Percentiles rank a stretch among this genome's conserved stretches.
These are phyloP conservation scores for Metschnikowia shivogae DNA, from an alignment of 805 yeast genomes.

Conservation along the genomic window DNA sequence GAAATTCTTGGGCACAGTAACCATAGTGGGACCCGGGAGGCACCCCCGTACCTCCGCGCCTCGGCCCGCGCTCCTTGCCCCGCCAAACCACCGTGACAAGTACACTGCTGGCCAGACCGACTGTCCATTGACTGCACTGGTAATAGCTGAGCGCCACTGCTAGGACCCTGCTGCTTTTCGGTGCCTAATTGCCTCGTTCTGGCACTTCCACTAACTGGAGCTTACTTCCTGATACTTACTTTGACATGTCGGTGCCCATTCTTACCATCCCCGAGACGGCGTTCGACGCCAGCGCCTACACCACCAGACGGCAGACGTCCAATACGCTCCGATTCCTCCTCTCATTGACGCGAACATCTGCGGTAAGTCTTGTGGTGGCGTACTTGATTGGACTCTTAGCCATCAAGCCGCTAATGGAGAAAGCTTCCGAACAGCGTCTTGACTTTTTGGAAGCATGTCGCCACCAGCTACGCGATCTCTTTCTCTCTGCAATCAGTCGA, in stretches of 20 bases:
- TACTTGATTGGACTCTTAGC: slow-evolving; percentile 32
- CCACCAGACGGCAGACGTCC: slow-evolving; percentile 19
- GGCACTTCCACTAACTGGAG: no score
- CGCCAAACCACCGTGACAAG: neutral
- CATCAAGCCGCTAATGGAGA: slow-evolving; percentile 33
- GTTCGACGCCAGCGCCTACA: slow-evolving; percentile 29
- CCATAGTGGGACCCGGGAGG: neutral
- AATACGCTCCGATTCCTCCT: slow-evolving; percentile 25
- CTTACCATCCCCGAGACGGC: slow-evolving; percentile 41
- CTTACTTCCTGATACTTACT: neutral
- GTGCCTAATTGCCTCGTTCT: no score
- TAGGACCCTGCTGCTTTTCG: no score
- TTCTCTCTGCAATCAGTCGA: slow-evolving; percentile 29
- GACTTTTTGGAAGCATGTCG: slow-evolving; percentile 34
- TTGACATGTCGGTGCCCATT: slow-evolving; percentile 25
- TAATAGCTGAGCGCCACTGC: no score
- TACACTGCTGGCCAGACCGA: neutral
- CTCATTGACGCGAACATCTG: slow-evolving; percentile 33
- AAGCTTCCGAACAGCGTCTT: slow-evolving; percentile 25
- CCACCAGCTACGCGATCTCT: slow-evolving; percentile 31
- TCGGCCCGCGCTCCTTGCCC: slow-evolving; percentile 5
- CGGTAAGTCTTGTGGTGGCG: slow-evolving; percentile 23
- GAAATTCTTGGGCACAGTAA: no score
- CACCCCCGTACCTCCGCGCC: slow-evolving; percentile 12
- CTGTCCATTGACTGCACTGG: no score